phyloP scores from a whole-genome alignment of 495 filamentous ascomycete species.

The Penicillium herquei region DNA sequence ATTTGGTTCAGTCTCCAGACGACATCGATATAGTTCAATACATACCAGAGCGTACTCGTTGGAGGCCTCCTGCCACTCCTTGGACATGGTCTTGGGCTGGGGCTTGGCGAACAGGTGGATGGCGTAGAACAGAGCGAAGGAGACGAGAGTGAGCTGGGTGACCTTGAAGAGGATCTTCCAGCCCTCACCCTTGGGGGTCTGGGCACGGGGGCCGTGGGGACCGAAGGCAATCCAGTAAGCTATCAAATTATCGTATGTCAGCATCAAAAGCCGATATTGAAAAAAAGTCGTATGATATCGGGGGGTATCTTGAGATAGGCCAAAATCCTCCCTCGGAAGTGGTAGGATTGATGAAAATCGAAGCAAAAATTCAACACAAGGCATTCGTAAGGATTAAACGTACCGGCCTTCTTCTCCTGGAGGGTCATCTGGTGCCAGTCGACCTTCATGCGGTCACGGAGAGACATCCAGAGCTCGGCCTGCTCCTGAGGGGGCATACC shows the following conservation, averaged over 20 bases:
- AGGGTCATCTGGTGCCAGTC: conserved; percentile 93
- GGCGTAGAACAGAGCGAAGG: conserved; percentile 62
- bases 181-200: conserved; percentile 76
- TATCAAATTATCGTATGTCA: conserved; percentile 33
- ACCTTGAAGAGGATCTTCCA: conserved; percentile 73
- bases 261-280: conserved; percentile 1
- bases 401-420: conserved; percentile 98
- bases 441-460: conserved; percentile 96
- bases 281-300: conserved; percentile 3
- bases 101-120: conserved; percentile 65
- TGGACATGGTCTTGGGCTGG: conserved; percentile 81
- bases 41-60: conserved; percentile 89
- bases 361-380: background rate
- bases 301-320: background rate
- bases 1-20: background rate
- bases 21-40: conserved; percentile 14
- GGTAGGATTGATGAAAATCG: conserved; percentile 10
- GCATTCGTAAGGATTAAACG: conserved; percentile 37
- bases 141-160: conserved; percentile 54
- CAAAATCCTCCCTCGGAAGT: conserved; percentile 21
- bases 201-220: conserved; percentile 84
- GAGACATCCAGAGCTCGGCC: conserved; percentile 96
- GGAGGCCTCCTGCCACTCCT: conserved; percentile 88
- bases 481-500: conserved; percentile 95
- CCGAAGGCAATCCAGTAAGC: conserved; percentile 99